A percentile compares a stretch with the other conserved stretches of the same genome.
phyloP scores from a whole-genome alignment of 2,329 filamentous ascomycete species.

The Nemania sp. region DNA sequence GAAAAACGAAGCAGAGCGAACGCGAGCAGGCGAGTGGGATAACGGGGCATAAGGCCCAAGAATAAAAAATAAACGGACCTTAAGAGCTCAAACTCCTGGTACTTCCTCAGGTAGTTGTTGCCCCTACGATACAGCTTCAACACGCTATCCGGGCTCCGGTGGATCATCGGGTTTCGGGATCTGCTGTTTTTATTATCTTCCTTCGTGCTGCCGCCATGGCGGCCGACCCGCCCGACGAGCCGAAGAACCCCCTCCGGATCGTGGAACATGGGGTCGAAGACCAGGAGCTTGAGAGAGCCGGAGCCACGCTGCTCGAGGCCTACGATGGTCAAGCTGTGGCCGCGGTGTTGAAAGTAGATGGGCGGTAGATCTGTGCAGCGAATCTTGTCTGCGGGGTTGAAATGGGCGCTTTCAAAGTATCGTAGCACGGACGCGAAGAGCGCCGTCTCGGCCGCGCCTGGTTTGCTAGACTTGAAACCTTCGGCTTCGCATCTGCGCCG shows the following conservation, averaged over 20 bases:
- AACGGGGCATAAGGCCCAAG: too few relatives aligned
- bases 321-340: constrained; percentile 89
- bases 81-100: constrained; percentile 79
- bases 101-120: constrained; percentile 67
- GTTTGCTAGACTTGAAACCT: constrained; percentile 57
- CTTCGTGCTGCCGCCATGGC: constrained; percentile 12
- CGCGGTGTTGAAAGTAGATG: constrained; percentile 86
- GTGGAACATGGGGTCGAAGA: constrained; percentile 86
- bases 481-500: constrained; percentile 63
- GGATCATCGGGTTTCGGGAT: constrained; percentile 40
- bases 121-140: constrained; percentile 77
- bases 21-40: too few relatives aligned
- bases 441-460: constrained; percentile 54
- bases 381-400: constrained; percentile 63
- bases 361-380: constrained; percentile 74
- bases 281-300: constrained; percentile 71
- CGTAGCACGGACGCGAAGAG: constrained; percentile 71
- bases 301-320: constrained; percentile 74
- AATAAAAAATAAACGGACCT: constrained; percentile 55
- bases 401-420: constrained; percentile 70
- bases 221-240: constrained; percentile 51
- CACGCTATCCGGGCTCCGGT: constrained; percentile 54
- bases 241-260: constrained; percentile 67
- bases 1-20: too few relatives aligned
- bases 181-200: constrained; percentile 32